These are phyloP conservation scores for Calonectria leucothoes DNA, from an alignment of 2,329 filamentous ascomycete genomes.

Conservation along the genomic window DNA sequence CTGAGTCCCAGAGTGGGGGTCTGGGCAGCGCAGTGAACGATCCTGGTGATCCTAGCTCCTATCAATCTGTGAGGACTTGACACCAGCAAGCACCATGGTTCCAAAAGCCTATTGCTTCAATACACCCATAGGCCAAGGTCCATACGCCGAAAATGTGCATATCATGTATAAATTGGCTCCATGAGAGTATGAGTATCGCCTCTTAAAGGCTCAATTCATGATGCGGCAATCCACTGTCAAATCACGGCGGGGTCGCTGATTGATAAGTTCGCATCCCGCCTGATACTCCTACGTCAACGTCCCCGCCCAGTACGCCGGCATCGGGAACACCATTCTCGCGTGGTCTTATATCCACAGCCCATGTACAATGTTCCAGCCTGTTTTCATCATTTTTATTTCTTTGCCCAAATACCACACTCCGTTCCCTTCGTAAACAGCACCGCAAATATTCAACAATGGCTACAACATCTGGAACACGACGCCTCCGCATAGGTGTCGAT, in stretches of 20 bases:
- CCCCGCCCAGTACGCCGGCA: not conserved
- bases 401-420: not conserved
- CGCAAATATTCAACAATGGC: slow-evolving; percentile 17
- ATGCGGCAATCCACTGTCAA: not conserved
- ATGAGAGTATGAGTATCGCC: too few species aligned
- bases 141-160: not conserved
- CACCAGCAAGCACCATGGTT: too few species aligned
- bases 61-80: not conserved
- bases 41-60: not conserved
- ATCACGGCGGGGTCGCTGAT: not conserved
- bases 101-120: too few species aligned
- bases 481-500: slow-evolving; percentile 58
- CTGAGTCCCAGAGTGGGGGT: not conserved
- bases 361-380: not conserved
- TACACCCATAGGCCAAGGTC: not conserved
- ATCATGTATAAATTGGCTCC: not conserved
- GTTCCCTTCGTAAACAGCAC: not conserved
- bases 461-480: slow-evolving; percentile 15
- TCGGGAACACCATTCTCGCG: not conserved
- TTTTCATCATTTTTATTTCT: not conserved
- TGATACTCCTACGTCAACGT: not conserved
- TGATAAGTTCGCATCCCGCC: not conserved
- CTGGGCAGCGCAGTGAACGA: not conserved
- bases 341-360: not conserved
- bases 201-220: not conserved